These are phyloP conservation scores for Aureobasidium sp. DNA, from an alignment of 2,329 filamentous ascomycete genomes.

Conservation along the genomic window DNA sequence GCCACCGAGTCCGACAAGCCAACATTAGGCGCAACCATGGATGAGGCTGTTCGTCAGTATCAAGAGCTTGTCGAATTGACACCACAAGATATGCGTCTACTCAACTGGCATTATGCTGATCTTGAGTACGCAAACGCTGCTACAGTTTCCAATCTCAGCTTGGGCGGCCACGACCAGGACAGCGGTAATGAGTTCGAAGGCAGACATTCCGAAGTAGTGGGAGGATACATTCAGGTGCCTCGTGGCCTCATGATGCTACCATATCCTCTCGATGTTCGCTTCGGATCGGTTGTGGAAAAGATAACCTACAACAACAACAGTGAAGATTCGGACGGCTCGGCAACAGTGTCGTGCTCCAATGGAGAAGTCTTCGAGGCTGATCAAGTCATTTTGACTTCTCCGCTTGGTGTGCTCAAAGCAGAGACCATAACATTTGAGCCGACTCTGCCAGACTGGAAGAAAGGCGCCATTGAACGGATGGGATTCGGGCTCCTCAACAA, in stretches of 20 bases:
- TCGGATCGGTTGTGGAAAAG: slow-evolving; percentile 63
- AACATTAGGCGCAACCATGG: slow-evolving; percentile 83
- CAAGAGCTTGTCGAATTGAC: slow-evolving; percentile 73
- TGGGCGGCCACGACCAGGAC: slow-evolving; percentile 93
- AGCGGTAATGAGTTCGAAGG: slow-evolving; percentile 97
- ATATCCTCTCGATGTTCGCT: slow-evolving; percentile 66
- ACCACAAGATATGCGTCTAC: slow-evolving; percentile 76
- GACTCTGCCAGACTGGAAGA: slow-evolving; percentile 80
- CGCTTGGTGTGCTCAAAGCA: slow-evolving; percentile 86
- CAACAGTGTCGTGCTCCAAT: slow-evolving; percentile 67
- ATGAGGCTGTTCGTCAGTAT: slow-evolving; percentile 86
- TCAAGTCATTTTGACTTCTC: slow-evolving; percentile 81
- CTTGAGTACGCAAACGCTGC: slow-evolving; percentile 95
- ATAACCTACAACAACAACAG: slow-evolving; percentile 56
- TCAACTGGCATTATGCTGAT: slow-evolving; percentile 99
- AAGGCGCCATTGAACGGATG: slow-evolving; percentile 69
- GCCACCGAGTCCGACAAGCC: slow-evolving; percentile 56
- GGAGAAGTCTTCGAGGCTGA: slow-evolving; percentile 76
- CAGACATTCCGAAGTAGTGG: slow-evolving; percentile 84
- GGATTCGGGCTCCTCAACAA: slow-evolving; percentile 96
- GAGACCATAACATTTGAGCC: slow-evolving; percentile 78
- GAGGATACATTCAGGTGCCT: slow-evolving; percentile 91
- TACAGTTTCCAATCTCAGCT: slow-evolving; percentile 77
- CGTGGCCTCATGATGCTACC: slow-evolving; percentile 76
- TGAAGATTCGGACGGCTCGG: slow-evolving; percentile 33